phyloP scores from a whole-genome alignment of 306 rosid genomes.

The Sphenostylis stenocarpa region DNA sequence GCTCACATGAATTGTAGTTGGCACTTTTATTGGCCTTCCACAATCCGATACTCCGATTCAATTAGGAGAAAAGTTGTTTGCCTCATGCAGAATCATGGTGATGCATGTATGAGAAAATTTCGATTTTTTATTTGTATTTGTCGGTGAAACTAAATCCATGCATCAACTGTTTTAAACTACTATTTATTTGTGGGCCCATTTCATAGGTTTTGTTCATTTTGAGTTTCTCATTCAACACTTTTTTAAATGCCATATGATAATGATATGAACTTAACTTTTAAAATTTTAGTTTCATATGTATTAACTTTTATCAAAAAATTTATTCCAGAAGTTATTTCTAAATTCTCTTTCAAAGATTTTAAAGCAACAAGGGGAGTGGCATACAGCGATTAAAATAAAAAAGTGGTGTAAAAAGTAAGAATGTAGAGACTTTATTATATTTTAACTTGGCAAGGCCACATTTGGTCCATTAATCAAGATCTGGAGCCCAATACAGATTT shows the following conservation, averaged over 20 bases:
- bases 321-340: not conserved
- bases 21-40: not conserved
- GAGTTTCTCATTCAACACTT: not conserved
- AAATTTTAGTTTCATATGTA: too few relatives aligned
- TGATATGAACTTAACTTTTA: not conserved
- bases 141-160: constrained; percentile 21
- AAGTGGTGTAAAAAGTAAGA: not conserved
- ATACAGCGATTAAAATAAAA: not conserved
- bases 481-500: not conserved
- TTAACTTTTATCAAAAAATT: not conserved
- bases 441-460: not conserved
- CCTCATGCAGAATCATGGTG: not conserved
- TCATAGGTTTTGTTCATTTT: not conserved
- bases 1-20: constrained; percentile 4
- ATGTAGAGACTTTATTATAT: not conserved
- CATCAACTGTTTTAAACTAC: not conserved
- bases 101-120: constrained; percentile 10
- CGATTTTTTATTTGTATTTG: not conserved
- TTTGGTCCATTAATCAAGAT: not conserved
- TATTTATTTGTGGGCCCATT: not conserved
- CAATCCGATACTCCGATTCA: not conserved
- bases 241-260: not conserved
- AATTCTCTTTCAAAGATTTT: not conserved
- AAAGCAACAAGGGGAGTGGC: not conserved
- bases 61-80: constrained; percentile 3